Percentiles rank a stretch among this genome's conserved stretches.
Evolutionary conservation across 2,329 filamentous ascomycete species (phyloP).

Genomic region (Basipetospora chlamydospora): DNA sequence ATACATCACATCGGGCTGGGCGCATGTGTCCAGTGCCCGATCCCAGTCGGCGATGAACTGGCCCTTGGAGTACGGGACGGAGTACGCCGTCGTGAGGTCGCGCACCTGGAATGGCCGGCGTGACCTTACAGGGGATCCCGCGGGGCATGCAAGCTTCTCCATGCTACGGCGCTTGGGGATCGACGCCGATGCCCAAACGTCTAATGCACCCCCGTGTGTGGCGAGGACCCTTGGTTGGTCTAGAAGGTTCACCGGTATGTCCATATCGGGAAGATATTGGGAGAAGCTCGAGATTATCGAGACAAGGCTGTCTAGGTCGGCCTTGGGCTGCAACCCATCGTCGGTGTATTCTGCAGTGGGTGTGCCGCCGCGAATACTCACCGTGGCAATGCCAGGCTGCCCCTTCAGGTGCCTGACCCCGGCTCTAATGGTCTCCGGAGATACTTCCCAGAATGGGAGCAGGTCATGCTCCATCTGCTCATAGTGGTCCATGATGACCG

Average conservation of each 20-base stretch:
- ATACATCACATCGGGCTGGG: constrained; percentile 60
- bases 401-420: constrained; percentile 28
- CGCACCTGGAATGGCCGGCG: constrained; percentile 9
- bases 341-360: constrained; percentile 17
- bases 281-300: constrained; percentile 60
- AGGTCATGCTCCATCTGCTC: constrained; percentile 64
- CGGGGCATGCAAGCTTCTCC: constrained; percentile 3
- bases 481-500: constrained; percentile 66
- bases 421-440: constrained; percentile 52
- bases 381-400: constrained; percentile 28
- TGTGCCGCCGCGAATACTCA: constrained; percentile 50
- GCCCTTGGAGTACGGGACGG: constrained; percentile 40
- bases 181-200: constrained; percentile 19
- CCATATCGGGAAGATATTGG: constrained; percentile 65
- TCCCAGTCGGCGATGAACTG: constrained; percentile 55
- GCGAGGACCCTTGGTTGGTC: constrained; percentile 61
- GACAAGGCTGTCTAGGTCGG: constrained; percentile 31
- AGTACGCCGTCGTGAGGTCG: constrained; percentile 1
- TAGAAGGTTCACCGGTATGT: constrained; percentile 68
- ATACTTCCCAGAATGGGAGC: constrained; percentile 62
- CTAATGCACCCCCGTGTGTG: neutral
- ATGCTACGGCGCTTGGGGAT: constrained; percentile 11
- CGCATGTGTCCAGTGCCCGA: constrained; percentile 51
- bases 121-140: constrained; percentile 29
- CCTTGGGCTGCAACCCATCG: constrained; percentile 16